Base-by-base conservation (phyloP, 257 asterid genomes). In the Capsicum pubescens region DNA sequence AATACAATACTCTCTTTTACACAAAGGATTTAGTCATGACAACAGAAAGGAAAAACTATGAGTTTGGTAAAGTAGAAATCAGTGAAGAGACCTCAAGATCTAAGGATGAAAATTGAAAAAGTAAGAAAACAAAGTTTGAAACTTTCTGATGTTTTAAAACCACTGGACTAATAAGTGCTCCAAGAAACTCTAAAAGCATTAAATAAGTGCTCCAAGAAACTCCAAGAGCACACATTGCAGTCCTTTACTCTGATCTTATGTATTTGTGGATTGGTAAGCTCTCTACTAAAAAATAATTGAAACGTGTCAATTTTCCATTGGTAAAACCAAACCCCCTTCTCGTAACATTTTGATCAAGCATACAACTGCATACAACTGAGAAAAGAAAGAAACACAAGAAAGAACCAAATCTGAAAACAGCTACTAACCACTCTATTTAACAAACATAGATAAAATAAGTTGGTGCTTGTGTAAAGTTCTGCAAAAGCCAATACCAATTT, bases 271-370 rank as follows among this genome's bases (percentile, higher is more conserved):
- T 82, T 50, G 64, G 61, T n/a, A 86, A 74, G 84, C 64, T 81
- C 79, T 74, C 60, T 56, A 56, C 7, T 1, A 26, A 88, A 86
- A 71, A 87, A 32, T 70, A 59, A 76, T n/a, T 64, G 57, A 88
- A 83, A 92, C 95, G 93, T 91, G 97, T 91, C 93, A 79, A 89
- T 80, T 85, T 84, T 83, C 85, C 85, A 88, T 89, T 91, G 92
- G 91, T 76, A 26, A 61, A 50, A 48, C 10, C 59, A 83, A 50
- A 46, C 10, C 21, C 70, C 42, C 16, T 36, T 21, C 17, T 55
- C 76, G 26, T 42, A 35, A 13, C 46, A 76, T 52, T 76, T 52
- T 50, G 81, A 76, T 52, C 81, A 76, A 76, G 52, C 81, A 76
- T 50, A 52, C 36, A 76, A 76, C 58, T 76, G 52, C 81, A 76